Evolutionary conservation across 208 protist species (phyloP), one percentile per base, ranked within the genome.

Genomic region (Strigomonas oncopelti): DNA sequence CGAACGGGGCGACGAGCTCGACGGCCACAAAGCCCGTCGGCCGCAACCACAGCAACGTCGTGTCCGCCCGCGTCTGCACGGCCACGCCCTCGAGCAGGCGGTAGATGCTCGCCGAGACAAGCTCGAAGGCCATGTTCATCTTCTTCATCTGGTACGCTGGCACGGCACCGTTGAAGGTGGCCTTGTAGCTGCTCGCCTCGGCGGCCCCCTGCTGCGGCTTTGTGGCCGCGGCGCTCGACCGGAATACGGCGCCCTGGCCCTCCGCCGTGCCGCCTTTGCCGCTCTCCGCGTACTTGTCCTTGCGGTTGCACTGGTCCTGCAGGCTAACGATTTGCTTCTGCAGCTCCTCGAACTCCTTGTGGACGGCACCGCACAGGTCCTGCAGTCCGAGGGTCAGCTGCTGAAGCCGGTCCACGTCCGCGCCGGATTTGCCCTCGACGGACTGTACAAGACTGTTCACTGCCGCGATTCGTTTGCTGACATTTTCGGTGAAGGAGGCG

Each of bases 1-100:
- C 87, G 79, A 96, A 96, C 18, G 90, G 90, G 20, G 88, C 87
- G 20, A 96, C 79, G 13, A 96, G 84, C 69, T 93, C 90, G 5
- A 77, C 75, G 7, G 87, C 88, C 4, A 92, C 75, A 28, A 83
- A 74, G 16, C 81, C 87, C 31, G 81, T 84, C 16, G 85, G 86
- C 11, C 80, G 77, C 36, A 96, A 53, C 88, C 90, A 96, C 63
- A 96, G 67, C 54, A 96, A 59, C 29, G 87, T 87, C 20, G 83
- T 85, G 22, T 83, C 78, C 9, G 81, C 81, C 25, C 90, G 63
- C 20, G 82, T 78, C 60, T 88, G 84, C 61, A 93, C 84, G n/a
- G 90, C 88, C 0, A 90, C 38, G 45, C 84, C 88, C 77, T 96
- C 88, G 28, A 93, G 57, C 9, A 96, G 59, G 56, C 52, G 75